Conservation (phyloP, 1,139 yeast genomes). For the Hyphopichia pseudoburtonii region DNA sequence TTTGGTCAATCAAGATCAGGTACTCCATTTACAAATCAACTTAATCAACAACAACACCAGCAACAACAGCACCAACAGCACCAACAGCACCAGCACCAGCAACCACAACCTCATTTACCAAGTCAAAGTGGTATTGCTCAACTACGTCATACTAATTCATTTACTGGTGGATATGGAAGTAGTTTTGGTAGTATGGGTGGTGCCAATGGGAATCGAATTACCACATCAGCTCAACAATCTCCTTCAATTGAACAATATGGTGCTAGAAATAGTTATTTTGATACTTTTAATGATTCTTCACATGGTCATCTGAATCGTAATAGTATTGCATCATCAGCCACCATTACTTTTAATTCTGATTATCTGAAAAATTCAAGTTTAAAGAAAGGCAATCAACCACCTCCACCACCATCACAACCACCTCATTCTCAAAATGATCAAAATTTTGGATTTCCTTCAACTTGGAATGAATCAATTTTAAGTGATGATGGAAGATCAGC, state of each 20-base stretch:
- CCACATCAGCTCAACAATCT: background rate
- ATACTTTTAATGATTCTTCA: constrained; percentile 1
- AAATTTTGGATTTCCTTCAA: constrained; percentile 7
- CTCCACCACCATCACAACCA: constrained; percentile 5
- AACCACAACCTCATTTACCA: constrained; percentile 7
- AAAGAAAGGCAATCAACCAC: constrained; percentile 5
- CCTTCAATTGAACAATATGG: background rate
- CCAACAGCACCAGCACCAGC: constrained; percentile 7
- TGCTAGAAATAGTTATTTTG: constrained; percentile 3
- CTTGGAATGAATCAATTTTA: constrained; percentile 6
- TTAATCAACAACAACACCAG: constrained; percentile 3
- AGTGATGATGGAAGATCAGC: constrained; percentile 4
- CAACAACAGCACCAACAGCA: too few relatives aligned
- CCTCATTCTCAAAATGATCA: constrained; percentile 1
- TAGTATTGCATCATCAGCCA: constrained; percentile 4
- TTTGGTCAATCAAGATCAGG: constrained; percentile 2
- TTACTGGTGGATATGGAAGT: background rate
- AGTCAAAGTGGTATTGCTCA: background rate
- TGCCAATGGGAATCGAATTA: too few relatives aligned
- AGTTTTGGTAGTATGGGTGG: too few relatives aligned
- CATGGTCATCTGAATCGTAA: constrained; percentile 3
- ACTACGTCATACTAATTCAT: constrained; percentile 4
- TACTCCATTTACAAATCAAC: constrained; percentile 1
- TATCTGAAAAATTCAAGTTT: constrained; percentile 3
- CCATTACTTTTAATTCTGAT: background rate